A percentile compares a stretch with the other conserved stretches of the same genome.
These are phyloP conservation scores for Fusarium brachygibbosum DNA, from an alignment of 2,329 filamentous ascomycete genomes.

Conservation along the genomic window DNA sequence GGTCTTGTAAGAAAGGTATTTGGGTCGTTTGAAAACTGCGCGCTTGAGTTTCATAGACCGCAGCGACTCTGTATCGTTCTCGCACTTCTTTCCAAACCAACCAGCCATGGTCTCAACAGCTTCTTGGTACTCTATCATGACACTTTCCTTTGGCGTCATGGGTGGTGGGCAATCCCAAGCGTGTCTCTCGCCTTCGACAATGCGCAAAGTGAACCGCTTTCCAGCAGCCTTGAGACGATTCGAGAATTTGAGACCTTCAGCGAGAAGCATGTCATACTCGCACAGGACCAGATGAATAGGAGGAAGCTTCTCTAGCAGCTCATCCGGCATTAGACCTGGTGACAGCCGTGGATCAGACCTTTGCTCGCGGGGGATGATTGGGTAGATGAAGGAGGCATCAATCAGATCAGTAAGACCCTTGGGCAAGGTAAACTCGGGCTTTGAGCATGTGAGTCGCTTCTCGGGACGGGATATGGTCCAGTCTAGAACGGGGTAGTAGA, in stretches of 20 bases:
- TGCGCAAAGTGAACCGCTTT: slow-evolving; percentile 56
- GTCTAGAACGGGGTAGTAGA: slow-evolving; percentile 74
- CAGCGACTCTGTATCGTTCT: slow-evolving; percentile 55
- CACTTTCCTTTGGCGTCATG: slow-evolving; percentile 60
- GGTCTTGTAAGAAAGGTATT: slow-evolving; percentile 51
- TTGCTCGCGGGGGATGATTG: slow-evolving; percentile 60
- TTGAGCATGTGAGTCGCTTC: slow-evolving; percentile 66
- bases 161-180: slow-evolving; percentile 65
- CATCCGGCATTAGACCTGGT: slow-evolving; percentile 68
- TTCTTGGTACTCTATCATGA: slow-evolving; percentile 61
- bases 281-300: slow-evolving; percentile 72
- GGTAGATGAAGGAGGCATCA: slow-evolving; percentile 72
- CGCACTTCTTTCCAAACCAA: slow-evolving; percentile 58
- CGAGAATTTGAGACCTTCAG: slow-evolving; percentile 72
- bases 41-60: slow-evolving; percentile 54
- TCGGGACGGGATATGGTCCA: slow-evolving; percentile 69
- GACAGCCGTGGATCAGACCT: slow-evolving; percentile 69
- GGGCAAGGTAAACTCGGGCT: slow-evolving; percentile 71
- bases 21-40: slow-evolving; percentile 51
- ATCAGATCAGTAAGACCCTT: slow-evolving; percentile 72
- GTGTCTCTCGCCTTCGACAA: slow-evolving; percentile 62
- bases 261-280: slow-evolving; percentile 75
- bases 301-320: slow-evolving; percentile 65
- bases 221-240: slow-evolving; percentile 63
- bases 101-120: slow-evolving; percentile 57